Conservation (phyloP, 257 asterid species). For the Solanum tacnaense region DNA sequence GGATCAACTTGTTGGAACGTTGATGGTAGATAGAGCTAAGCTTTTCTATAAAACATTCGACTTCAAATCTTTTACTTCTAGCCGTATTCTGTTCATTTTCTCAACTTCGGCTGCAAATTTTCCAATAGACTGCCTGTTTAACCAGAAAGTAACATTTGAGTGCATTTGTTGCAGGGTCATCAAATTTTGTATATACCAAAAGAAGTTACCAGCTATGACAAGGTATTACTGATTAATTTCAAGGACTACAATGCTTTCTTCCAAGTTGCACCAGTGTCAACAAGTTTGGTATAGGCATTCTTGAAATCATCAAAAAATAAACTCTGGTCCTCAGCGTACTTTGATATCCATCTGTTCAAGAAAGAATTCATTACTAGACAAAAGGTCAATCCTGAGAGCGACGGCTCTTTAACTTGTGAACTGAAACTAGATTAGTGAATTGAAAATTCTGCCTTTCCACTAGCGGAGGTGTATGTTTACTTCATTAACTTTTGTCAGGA, state of each 20-base stretch:
- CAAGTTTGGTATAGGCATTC: constrained; percentile 67
- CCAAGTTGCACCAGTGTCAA: constrained; percentile 78
- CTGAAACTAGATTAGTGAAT: not conserved
- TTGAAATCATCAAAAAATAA: constrained; percentile 73
- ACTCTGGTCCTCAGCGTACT: constrained; percentile 68
- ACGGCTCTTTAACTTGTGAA: not conserved
- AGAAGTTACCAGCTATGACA: not conserved
- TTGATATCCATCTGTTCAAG: constrained; percentile 63
- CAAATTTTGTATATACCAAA: not conserved
- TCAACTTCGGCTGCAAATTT: not conserved
- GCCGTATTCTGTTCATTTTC: not conserved
- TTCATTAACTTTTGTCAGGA: not conserved
- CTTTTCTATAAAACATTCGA: not conserved
- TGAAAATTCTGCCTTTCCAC: not conserved
- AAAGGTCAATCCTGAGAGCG: not conserved
- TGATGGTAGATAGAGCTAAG: not conserved
- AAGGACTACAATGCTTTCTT: constrained; percentile 13
- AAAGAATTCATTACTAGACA: not conserved
- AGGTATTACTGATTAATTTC: constrained; percentile 13
- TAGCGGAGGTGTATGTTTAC: not conserved
- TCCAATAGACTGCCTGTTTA: not conserved
- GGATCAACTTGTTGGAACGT: not conserved
- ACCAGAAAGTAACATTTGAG: not conserved
- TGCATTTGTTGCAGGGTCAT: not conserved
- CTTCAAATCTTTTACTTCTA: not conserved